Evolutionary conservation across 1,284 basidiomycete genomes (phyloP), one percentile per base, ranked within the genome.

Genomic region (Ganoderma sp.): DNA sequence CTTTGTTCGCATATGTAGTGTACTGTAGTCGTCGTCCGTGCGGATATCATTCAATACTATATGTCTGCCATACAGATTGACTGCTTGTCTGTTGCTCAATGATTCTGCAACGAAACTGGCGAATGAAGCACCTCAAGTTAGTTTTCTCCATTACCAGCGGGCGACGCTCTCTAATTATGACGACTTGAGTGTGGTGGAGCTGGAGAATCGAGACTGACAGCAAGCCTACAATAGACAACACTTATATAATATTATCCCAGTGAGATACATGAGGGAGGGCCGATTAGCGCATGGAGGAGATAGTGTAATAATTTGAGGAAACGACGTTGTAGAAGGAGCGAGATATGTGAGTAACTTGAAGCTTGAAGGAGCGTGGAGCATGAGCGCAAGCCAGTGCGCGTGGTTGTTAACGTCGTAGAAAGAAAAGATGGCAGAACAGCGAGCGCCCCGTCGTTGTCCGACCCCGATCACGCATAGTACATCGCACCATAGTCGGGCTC

Each of bases 401-500:
- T 8, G 52, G 52, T 34, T 39, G 10, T 22, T n/a, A 58, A 58
- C 37, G 9, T 37, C 32, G 17, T n/a, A 10, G 10, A 58, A 58
- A 37, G 22, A n/a, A n/a, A 58, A 22, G 34, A 56, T 17, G 56
- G 7, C 19, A 37, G 10, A 34, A n/a, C 34, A n/a, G 14, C 19
- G 9, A 39, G 19, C 8, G n/a, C 10, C 19, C 1, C 17, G 2
- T 39, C 19, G 9, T 39, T 17, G 10, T n/a, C 10, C 56, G 9
- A 10, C 9, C 56, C 34, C n/a, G 10, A 58, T n/a, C 25, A 19
- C 56, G 34, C 10, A n/a, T 25, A 57, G 56, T 12, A 34, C 59
- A 28, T 19, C 22, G 48, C 48, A 32, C 56, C 50, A 43, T 66
- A 68, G 22, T 70, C 69, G 37, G 64, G 61, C 15, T 41, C 63